Evolutionary conservation across 2,329 filamentous ascomycete genomes (phyloP).

Genomic region (Talaromyces pinophilus): DNA sequence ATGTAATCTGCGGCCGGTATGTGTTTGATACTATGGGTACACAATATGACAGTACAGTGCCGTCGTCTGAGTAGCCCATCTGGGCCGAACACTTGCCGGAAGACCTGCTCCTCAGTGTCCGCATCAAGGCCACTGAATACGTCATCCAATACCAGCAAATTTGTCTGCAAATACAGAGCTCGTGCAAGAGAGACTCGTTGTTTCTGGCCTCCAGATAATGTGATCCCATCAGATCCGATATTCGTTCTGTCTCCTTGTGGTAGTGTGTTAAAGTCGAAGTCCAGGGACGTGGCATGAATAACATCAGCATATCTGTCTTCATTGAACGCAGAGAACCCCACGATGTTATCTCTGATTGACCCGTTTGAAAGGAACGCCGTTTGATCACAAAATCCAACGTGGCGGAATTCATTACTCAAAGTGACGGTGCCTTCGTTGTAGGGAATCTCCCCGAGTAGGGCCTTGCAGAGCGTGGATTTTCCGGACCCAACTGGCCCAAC

Average conservation of each 20-base stretch:
- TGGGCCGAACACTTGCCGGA: conserved; percentile 18
- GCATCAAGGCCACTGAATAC: conserved; percentile 24
- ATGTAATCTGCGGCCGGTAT: conserved; percentile 41
- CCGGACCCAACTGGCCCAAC: conserved; percentile 27
- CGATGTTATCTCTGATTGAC: conserved; percentile 36
- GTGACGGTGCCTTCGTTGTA: conserved; percentile 28
- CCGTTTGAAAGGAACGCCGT: conserved; percentile 35
- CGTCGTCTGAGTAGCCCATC: conserved; percentile 15
- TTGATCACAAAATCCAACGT: conserved; percentile 45
- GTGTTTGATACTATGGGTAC: conserved; percentile 17
- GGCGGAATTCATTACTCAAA: conserved; percentile 22
- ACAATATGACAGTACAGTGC: conserved; percentile 9
- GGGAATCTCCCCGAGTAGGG: conserved; percentile 39
- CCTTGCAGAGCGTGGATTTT: conserved; percentile 39
- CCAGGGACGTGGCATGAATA: conserved; percentile 32
- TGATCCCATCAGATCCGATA: conserved; percentile 55
- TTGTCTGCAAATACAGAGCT: conserved; percentile 50
- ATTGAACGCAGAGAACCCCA: conserved; percentile 31
- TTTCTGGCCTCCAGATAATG: conserved; percentile 56
- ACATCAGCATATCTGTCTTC: conserved; percentile 32
- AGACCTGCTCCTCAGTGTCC: conserved; percentile 23
- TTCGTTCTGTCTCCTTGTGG: conserved; percentile 48
- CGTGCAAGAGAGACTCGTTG: conserved; percentile 52
- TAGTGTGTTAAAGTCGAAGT: conserved; percentile 43
- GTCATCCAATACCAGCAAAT: conserved; percentile 23